Evolutionary conservation across 208 protist genomes (phyloP).

Genomic region (Endotrypanum monterogeii): DNA sequence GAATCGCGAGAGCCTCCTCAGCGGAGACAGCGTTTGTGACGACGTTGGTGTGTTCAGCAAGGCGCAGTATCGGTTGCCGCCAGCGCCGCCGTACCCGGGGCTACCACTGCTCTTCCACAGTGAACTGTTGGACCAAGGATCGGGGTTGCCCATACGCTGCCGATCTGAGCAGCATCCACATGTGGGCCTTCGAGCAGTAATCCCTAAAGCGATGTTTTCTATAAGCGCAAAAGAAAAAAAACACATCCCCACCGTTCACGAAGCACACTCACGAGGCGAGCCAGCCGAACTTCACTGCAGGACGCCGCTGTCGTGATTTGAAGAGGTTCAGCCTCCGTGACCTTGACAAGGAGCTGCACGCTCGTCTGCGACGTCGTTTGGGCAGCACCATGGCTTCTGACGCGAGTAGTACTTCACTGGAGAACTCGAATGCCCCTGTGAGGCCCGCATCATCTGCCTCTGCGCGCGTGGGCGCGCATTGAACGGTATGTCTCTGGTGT

Average conservation of each 20-base stretch:
- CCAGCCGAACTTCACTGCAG: background rate
- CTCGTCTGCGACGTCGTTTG: constrained; percentile 7
- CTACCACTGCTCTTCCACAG: background rate
- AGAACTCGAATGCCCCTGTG: background rate
- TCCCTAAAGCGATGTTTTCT: background rate
- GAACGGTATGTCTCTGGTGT: constrained; percentile 10
- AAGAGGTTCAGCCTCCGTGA: constrained; percentile 16
- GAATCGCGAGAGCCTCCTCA: background rate
- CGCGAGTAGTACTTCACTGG: background rate
- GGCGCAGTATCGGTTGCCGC: background rate
- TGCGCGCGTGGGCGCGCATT: background rate
- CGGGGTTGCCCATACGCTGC: background rate
- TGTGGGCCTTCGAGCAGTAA: background rate
- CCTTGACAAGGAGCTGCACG: constrained; percentile 3
- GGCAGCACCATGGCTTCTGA: background rate
- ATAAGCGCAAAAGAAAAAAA: background rate
- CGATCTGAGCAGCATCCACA: background rate
- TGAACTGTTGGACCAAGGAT: background rate
- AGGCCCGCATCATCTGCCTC: background rate
- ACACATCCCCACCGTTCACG: background rate
- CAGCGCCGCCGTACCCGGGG: background rate
- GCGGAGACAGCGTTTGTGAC: no score
- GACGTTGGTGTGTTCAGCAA: background rate
- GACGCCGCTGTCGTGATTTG: background rate
- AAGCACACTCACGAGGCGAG: background rate